Percentiles rank a stretch among this genome's conserved stretches.
Evolutionary conservation across 1,139 yeast species (phyloP).

Genomic region (Suhomyces ambrosiae): DNA sequence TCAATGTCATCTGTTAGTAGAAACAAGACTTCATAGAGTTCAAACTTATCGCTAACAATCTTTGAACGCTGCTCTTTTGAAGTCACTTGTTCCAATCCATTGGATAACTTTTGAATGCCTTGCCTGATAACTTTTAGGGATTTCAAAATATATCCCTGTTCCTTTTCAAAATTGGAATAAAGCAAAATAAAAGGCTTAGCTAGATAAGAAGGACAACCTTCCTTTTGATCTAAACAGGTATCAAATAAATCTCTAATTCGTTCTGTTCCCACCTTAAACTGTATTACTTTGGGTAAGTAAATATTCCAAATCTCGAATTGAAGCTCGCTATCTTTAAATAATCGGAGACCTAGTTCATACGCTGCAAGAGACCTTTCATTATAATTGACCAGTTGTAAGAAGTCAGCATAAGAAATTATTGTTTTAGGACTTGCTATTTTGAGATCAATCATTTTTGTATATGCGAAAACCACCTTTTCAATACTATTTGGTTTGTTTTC

Average conservation of each 20-base stretch:
- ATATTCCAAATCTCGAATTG: constrained; percentile 70
- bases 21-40: constrained; percentile 23
- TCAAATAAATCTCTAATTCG: constrained; percentile 76
- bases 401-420: constrained; percentile 66
- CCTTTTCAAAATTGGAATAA: constrained; percentile 62
- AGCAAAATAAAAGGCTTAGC: constrained; percentile 53
- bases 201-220: constrained; percentile 46
- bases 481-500: constrained; percentile 20
- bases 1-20: constrained; percentile 9
- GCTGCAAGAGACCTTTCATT: constrained; percentile 59
- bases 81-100: constrained; percentile 6
- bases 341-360: constrained; percentile 65
- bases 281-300: constrained; percentile 56
- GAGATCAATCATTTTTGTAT: constrained; percentile 60
- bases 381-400: constrained; percentile 52
- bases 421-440: constrained; percentile 73
- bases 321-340: constrained; percentile 62
- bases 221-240: constrained; percentile 37
- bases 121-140: constrained; percentile 29
- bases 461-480: constrained; percentile 38
- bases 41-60: constrained; percentile 25
- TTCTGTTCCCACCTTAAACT: constrained; percentile 43
- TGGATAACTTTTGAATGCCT: constrained; percentile 20
- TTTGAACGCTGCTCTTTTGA: constrained; percentile 16
- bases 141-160: constrained; percentile 30